Conservation (phyloP, 2,329 filamentous ascomycete species). For the Trichoderma asperellum region DNA sequence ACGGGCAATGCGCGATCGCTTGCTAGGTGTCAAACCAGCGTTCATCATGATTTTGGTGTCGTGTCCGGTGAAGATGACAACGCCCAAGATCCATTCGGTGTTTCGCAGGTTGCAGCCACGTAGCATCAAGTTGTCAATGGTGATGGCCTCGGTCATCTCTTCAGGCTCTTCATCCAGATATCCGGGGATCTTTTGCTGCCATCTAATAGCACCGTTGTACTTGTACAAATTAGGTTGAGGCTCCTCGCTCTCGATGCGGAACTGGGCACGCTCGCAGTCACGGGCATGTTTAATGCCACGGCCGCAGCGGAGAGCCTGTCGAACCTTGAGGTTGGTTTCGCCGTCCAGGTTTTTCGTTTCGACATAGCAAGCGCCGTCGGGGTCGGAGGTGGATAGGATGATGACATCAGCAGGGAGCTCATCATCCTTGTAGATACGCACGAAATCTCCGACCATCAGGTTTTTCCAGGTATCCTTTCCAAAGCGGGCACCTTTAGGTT, state of each 20-base stretch:
- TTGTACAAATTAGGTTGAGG: slow-evolving; percentile 94
- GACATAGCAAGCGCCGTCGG: slow-evolving; percentile 93
- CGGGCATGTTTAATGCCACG: slow-evolving; percentile 82
- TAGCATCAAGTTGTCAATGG: slow-evolving; percentile 92
- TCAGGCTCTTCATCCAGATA: slow-evolving; percentile 64
- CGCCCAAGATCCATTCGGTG: slow-evolving; percentile 91
- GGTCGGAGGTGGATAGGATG: slow-evolving; percentile 88
- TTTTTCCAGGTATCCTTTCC: slow-evolving; percentile 96
- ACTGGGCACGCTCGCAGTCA: slow-evolving; percentile 89
- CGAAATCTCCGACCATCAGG: slow-evolving; percentile 91
- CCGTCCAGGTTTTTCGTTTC: slow-evolving; percentile 98
- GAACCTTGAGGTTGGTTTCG: slow-evolving; percentile 95
- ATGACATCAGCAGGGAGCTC: slow-evolving; percentile 93
- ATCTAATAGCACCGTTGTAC: slow-evolving; percentile 87
- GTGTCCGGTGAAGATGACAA: slow-evolving; percentile 91
- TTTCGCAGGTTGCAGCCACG: slow-evolving; percentile 93
- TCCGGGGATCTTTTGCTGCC: slow-evolving; percentile 73
- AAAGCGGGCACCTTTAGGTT: slow-evolving; percentile 75
- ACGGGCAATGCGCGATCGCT: slow-evolving; percentile 86
- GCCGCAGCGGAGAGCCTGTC: slow-evolving; percentile 85
- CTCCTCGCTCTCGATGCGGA: slow-evolving; percentile 84
- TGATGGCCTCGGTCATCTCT: slow-evolving; percentile 89
- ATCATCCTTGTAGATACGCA: slow-evolving; percentile 94
- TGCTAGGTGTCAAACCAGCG: slow-evolving; percentile 90
- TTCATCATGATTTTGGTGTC: slow-evolving; percentile 99